Percentiles rank a stretch among this genome's conserved stretches.
Conservation (phyloP, 768 basidiomycete genomes). For the Saitozyma podzolica region DNA sequence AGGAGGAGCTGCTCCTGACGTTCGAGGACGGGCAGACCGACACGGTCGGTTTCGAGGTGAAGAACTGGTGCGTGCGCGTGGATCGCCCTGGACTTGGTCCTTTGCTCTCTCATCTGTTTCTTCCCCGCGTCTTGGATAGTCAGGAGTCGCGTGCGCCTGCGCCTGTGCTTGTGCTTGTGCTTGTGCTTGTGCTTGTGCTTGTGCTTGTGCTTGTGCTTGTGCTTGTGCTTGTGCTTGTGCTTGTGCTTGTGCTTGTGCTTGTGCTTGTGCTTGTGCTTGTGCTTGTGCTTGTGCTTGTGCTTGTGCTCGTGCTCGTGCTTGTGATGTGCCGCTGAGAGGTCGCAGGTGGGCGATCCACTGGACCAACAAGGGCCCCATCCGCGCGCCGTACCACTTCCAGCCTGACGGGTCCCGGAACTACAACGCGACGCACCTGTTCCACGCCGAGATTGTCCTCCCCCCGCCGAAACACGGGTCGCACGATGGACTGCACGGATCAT, state of each 20-base stretch:
- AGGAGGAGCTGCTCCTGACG: not conserved
- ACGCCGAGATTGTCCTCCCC: not conserved
- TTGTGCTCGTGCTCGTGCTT: too few species aligned
- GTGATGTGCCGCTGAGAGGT: not conserved
- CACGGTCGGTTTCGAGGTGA: not conserved
- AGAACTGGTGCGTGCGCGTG: constrained; percentile 1
- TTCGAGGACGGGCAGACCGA: constrained; percentile 4
- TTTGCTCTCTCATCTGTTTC: too few species aligned
- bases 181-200: too few species aligned
- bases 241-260: not conserved
- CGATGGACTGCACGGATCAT: not conserved
- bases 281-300: not conserved
- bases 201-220: not conserved
- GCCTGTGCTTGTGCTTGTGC: not conserved
- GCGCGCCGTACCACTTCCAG: constrained; percentile 3
- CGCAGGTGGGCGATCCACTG: constrained; percentile 3
- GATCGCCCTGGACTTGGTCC: not conserved
- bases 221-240: too few species aligned
- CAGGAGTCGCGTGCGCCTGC: too few species aligned
- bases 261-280: not conserved
- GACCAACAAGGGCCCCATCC: constrained; percentile 7
- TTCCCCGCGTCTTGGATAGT: too few species aligned
- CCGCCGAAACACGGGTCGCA: too few species aligned
- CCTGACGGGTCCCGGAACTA: not conserved
- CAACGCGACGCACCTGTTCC: constrained; percentile 7